Percentiles rank a stretch among this genome's conserved stretches.
Evolutionary conservation across 805 yeast species (phyloP).

Genomic region (Sugiyamaella chiloensis): DNA sequence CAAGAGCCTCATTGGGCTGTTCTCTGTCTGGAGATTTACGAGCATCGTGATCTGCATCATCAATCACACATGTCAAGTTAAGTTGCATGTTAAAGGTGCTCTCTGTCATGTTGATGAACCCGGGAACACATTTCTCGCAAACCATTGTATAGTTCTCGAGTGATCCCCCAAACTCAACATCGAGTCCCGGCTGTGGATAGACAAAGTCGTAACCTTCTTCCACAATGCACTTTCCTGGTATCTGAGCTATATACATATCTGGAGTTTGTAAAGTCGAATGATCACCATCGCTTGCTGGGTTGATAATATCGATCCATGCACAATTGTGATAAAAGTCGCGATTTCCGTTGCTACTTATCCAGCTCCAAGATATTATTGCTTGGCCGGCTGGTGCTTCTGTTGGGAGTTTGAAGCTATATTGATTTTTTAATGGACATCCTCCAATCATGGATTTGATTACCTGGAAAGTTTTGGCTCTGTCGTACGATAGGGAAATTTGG

Average conservation of each 20-base stretch:
- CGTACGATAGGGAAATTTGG: slow-evolving; percentile 26
- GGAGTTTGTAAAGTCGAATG: slow-evolving; percentile 19
- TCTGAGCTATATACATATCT: slow-evolving; percentile 22
- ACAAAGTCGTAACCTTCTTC: slow-evolving; percentile 25
- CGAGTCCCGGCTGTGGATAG: slow-evolving; percentile 24
- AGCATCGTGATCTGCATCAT: not conserved
- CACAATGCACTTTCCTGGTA: slow-evolving; percentile 21
- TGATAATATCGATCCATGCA: slow-evolving; percentile 23
- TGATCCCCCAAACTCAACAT: slow-evolving; percentile 25
- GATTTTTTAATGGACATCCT: slow-evolving; percentile 23
- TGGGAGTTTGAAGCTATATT: slow-evolving; percentile 22
- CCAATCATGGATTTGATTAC: slow-evolving; percentile 27
- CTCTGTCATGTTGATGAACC: not conserved
- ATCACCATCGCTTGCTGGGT: not conserved
- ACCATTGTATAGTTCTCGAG: slow-evolving; percentile 19
- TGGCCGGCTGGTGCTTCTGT: slow-evolving; percentile 22
- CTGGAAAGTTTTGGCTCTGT: slow-evolving; percentile 23
- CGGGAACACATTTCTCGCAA: slow-evolving; percentile 18
- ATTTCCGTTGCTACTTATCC: slow-evolving; percentile 25
- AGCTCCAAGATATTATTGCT: slow-evolving; percentile 25
- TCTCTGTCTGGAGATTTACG: too few relatives aligned
- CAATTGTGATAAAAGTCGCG: slow-evolving; percentile 26
- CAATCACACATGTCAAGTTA: slow-evolving; percentile 8
- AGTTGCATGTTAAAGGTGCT: slow-evolving; percentile 1
- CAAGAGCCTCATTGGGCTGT: not conserved